A percentile compares a stretch with the other conserved stretches of the same genome.
Evolutionary conservation across 345 rosid genomes (phyloP).

Genomic region (Gossypium mustelinum): DNA sequence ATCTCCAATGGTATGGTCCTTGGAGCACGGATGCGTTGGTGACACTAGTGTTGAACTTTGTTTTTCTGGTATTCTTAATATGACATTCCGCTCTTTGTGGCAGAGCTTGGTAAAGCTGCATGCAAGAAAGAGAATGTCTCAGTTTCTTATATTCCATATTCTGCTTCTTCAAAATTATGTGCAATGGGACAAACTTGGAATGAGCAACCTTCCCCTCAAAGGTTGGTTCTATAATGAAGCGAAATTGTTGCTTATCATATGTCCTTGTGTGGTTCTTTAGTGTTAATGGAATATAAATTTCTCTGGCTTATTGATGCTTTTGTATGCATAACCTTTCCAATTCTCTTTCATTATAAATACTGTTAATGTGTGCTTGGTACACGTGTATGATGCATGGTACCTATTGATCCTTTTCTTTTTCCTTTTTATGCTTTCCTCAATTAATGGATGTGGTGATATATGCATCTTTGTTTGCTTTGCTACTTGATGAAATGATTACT

Average conservation of each 20-base stretch:
- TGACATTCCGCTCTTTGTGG: conserved; percentile 20
- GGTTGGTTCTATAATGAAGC: conserved; percentile 27
- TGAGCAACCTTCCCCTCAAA: conserved; percentile 25
- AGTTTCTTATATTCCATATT: conserved; percentile 18
- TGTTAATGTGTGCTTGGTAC: neutral
- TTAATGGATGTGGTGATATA: neutral
- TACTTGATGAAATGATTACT: neutral
- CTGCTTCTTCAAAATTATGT: conserved; percentile 21
- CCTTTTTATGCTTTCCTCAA: neutral
- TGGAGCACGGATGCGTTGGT: conserved; percentile 17
- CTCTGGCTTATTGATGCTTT: neutral
- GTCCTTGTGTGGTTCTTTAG: neutral
- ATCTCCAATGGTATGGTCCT: conserved; percentile 32
- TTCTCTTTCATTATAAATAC: neutral
- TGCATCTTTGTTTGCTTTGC: neutral
- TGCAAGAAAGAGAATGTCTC: conserved; percentile 31
- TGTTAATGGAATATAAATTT: neutral
- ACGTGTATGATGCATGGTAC: neutral
- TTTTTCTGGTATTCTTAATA: conserved; percentile 20
- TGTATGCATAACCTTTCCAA: neutral
- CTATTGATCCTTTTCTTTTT: neutral
- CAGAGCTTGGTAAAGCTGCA: conserved; percentile 37
- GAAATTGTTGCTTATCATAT: neutral
- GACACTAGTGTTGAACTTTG: neutral
- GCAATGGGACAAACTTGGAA: conserved; percentile 21